These are phyloP conservation scores for Fraxinus platypoda DNA, from an alignment of 305 asterid genomes.

Conservation along the genomic window DNA sequence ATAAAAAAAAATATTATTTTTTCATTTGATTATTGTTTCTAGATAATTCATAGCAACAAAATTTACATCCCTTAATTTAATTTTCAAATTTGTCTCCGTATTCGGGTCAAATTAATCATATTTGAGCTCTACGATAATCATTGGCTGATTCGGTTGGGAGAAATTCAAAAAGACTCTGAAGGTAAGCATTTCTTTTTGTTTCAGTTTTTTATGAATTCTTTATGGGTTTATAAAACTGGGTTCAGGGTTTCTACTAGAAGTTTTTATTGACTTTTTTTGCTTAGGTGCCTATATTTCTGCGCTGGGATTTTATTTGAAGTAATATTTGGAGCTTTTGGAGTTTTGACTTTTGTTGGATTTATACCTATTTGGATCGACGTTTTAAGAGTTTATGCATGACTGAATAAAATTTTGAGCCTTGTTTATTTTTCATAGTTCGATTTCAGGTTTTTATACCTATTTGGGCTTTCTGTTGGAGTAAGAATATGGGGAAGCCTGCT, in stretches of 20 bases:
- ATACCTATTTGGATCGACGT: background rate
- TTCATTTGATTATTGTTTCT: background rate
- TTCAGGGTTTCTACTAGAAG: background rate
- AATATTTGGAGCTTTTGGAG: background rate
- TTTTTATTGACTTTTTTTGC: background rate
- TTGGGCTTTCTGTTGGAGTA: constrained; percentile 13
- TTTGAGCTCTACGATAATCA: constrained; percentile 4
- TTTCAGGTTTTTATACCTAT: constrained; percentile 12
- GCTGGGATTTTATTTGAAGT: constrained; percentile 7
- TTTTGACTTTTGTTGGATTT: background rate
- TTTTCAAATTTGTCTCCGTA: background rate
- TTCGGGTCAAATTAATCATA: background rate
- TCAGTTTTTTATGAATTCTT: background rate
- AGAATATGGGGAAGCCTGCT: constrained; percentile 82
- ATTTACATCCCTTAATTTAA: background rate
- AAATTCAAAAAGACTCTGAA: constrained; percentile 2
- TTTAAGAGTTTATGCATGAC: background rate
- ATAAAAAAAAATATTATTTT: background rate
- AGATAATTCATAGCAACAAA: constrained; percentile 7
- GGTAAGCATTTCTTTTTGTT: constrained; percentile 25
- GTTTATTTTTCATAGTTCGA: background rate
- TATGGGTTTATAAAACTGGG: background rate
- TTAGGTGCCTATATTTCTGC: background rate
- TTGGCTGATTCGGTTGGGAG: constrained; percentile 16
- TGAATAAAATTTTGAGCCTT: background rate